Evolutionary conservation across 148 eudicot species (phyloP).

Genomic region (Cornus controversa): DNA sequence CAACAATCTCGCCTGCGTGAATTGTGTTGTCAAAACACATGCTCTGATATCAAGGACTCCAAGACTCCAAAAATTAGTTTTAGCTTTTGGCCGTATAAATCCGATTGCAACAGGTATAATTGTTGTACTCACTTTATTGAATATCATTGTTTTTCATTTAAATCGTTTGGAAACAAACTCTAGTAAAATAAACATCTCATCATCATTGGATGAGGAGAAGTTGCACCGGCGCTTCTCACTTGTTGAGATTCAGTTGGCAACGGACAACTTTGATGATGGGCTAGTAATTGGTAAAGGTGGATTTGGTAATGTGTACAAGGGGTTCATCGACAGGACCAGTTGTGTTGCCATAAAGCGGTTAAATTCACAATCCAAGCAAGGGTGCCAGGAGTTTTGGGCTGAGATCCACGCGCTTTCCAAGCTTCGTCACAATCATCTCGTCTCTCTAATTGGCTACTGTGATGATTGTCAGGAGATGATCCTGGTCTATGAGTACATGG

Average conservation of each 20-base stretch:
- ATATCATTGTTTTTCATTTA: slow-evolving; percentile 19
- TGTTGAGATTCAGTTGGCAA: slow-evolving; percentile 25
- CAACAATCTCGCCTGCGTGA: slow-evolving; percentile 38
- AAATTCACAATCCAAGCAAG: slow-evolving; percentile 34
- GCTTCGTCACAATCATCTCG: slow-evolving; percentile 31
- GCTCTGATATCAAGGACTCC: background rate
- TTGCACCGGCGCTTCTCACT: slow-evolving; percentile 25
- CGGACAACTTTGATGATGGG: slow-evolving; percentile 20
- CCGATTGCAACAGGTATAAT: slow-evolving; percentile 13
- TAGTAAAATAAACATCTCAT: background rate
- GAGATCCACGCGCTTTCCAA: slow-evolving; percentile 35
- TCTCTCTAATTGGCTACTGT: slow-evolving; percentile 37
- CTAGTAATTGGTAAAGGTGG: slow-evolving; percentile 35
- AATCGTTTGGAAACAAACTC: background rate
- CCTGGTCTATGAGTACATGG: slow-evolving; percentile 42
- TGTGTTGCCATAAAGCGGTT: slow-evolving; percentile 35
- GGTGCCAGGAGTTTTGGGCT: slow-evolving; percentile 30
- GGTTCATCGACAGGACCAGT: slow-evolving; percentile 16
- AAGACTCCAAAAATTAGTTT: background rate
- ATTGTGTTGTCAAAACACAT: slow-evolving; percentile 4
- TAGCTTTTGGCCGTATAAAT: slow-evolving; percentile 9
- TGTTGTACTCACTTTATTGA: slow-evolving; percentile 5
- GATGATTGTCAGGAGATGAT: slow-evolving; percentile 34
- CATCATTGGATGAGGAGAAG: slow-evolving; percentile 11
- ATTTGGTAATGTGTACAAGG: slow-evolving; percentile 43